phyloP scores from a whole-genome alignment of 176 grass and related monocot species.

The Aegilops sharonensis region DNA sequence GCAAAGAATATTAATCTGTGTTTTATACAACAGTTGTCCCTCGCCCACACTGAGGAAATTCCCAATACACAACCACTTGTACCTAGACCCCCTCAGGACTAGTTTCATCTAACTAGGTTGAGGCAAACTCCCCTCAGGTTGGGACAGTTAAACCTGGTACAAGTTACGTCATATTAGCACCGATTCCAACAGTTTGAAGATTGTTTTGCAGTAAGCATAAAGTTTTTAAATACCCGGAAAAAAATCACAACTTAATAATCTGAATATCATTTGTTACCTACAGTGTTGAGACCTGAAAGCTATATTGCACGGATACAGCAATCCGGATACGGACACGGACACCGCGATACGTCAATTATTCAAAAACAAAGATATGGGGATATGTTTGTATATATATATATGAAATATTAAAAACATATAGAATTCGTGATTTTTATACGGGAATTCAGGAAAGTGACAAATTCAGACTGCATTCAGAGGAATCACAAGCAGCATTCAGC shows the following conservation, averaged over 20 bases:
- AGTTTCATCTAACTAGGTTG: not conserved
- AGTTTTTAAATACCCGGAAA: not conserved
- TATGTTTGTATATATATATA: too few species aligned
- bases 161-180: not conserved
- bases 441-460: too few species aligned
- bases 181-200: not conserved
- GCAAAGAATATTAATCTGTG: not conserved
- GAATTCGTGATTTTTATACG: too few species aligned
- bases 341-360: not conserved
- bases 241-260: not conserved
- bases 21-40: not conserved
- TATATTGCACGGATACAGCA: not conserved
- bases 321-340: too few species aligned
- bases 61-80: not conserved
- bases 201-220: not conserved
- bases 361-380: not conserved
- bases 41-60: not conserved
- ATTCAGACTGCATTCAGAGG: too few species aligned
- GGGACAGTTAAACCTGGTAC: not conserved
- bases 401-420: too few species aligned
- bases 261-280: not conserved
- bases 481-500: too few species aligned
- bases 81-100: not conserved
- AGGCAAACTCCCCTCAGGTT: not conserved
- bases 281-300: not conserved